These are phyloP conservation scores for Nicotiana obtusifolia DNA, from an alignment of 257 asterid species.

Conservation along the genomic window DNA sequence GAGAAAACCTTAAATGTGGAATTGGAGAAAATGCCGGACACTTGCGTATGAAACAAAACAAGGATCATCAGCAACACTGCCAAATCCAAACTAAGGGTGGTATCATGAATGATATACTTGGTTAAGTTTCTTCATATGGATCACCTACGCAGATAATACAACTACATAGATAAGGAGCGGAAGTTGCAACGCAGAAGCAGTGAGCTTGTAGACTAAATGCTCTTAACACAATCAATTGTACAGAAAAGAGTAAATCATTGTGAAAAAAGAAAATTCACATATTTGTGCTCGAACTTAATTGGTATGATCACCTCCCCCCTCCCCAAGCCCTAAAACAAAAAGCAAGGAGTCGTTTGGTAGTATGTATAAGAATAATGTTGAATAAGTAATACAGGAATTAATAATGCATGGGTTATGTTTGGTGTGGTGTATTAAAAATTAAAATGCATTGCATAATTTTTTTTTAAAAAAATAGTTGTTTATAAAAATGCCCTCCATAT, in stretches of 20 bases:
- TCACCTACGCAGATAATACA: background rate
- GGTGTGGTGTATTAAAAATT: too few relatives aligned
- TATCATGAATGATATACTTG: background rate
- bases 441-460: too few relatives aligned
- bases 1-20: conserved; percentile 87
- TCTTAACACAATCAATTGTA: background rate
- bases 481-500: too few relatives aligned
- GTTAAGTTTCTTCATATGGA: background rate
- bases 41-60: conserved; percentile 40
- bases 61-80: background rate
- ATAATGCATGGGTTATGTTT: too few relatives aligned
- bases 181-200: background rate
- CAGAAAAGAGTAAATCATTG: background rate
- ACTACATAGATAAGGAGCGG: background rate
- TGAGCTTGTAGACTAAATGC: background rate
- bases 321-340: background rate
- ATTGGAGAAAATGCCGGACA: conserved; percentile 57
- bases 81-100: background rate
- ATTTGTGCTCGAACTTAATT: background rate
- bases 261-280: background rate
- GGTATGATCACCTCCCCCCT: background rate
- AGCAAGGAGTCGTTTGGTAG: background rate
- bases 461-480: too few relatives aligned
- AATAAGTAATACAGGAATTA: too few relatives aligned
- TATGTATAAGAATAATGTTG: too few relatives aligned